Conservation (phyloP, 371 early-diverging fungal genomes). For the Apophysomyces trapeziformis region DNA sequence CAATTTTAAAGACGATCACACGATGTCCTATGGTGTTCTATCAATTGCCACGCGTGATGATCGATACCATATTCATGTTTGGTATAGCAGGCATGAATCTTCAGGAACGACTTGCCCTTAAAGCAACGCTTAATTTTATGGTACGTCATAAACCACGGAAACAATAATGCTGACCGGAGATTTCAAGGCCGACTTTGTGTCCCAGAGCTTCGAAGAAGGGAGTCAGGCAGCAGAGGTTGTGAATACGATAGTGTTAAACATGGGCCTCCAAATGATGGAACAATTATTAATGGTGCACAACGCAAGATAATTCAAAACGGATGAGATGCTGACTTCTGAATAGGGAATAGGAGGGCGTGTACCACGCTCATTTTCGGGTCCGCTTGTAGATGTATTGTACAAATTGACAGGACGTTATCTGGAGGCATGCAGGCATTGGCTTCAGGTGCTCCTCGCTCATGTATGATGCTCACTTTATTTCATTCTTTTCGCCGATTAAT, state of each 20-base stretch:
- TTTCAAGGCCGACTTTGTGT: conserved; percentile 56
- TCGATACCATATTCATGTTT: conserved; percentile 54
- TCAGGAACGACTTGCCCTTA: conserved; percentile 66
- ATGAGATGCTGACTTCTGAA: conserved; percentile 1
- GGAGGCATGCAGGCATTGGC: conserved; percentile 57
- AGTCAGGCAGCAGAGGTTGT: conserved; percentile 43
- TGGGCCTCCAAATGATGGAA: conserved; percentile 61
- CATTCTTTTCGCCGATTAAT: not conserved
- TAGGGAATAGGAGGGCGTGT: conserved; percentile 75
- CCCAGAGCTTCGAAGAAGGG: conserved; percentile 49
- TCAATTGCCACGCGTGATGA: conserved; percentile 52
- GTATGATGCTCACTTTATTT: conserved; percentile 31
- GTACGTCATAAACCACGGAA: conserved; percentile 27
- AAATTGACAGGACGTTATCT: conserved; percentile 62
- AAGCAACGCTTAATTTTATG: conserved; percentile 63
- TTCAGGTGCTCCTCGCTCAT: conserved; percentile 56
- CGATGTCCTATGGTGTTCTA: conserved; percentile 63
- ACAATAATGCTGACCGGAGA: not conserved
- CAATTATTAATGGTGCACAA: conserved; percentile 52
- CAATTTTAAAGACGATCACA: conserved; percentile 45
- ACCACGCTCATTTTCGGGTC: conserved; percentile 71
- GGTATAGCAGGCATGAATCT: conserved; percentile 61
- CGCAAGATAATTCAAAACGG: not conserved
- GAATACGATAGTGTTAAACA: conserved; percentile 47
- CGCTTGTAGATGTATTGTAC: conserved; percentile 65